Evolutionary conservation across 306 rosid species (phyloP), one percentile per base, ranked within the genome.

Genomic region (Pyrus betulifolia): DNA sequence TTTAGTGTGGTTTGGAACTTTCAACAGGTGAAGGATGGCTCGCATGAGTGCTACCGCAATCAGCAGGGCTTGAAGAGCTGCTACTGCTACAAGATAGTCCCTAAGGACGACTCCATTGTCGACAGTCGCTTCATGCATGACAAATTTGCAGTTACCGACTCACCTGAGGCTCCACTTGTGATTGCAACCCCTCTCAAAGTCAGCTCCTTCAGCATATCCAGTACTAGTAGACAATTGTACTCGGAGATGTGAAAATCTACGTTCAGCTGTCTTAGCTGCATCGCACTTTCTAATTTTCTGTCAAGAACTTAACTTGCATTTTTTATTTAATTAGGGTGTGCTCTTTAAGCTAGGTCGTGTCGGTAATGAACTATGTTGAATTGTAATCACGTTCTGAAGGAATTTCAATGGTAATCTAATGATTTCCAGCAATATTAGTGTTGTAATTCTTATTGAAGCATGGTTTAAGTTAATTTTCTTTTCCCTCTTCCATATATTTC

Each of bases 1-100:
- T 96, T 96, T 72, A 96, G 99, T 22, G 99, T 93, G 84, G 91
- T 96, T 59, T 96, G 99, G 98, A 93, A 96, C 84, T 92, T 96
- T 90, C 97, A 91, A 63, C 99, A 91, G 78, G 94, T 95, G 81
- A 92, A 95, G 86, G 85, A 95, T 33, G 86, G 99, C 52, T 82
- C 97, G 21, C 99, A 95, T 19, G 97, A 91, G 76, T 95, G 99
- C 85, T 92, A 95, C 85, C 92, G 74, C 38, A 80, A 89, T 77
- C 99, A 90, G 81, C 93, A 91, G 78, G 98, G 99, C 71, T 85
- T 92, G 46, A 93, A 92, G 93, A 96, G 98, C 84, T 96, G 99
- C 85, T 96, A 91, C 77, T 96, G 99, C 86, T 93, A 96, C 82
- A 92, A 91, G 93, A 93, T 96, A 49, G 96, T 96, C 84, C 90